phyloP scores from a whole-genome alignment of 768 basidiomycete genomes.

The Trichaptum fuscoviolaceum region DNA sequence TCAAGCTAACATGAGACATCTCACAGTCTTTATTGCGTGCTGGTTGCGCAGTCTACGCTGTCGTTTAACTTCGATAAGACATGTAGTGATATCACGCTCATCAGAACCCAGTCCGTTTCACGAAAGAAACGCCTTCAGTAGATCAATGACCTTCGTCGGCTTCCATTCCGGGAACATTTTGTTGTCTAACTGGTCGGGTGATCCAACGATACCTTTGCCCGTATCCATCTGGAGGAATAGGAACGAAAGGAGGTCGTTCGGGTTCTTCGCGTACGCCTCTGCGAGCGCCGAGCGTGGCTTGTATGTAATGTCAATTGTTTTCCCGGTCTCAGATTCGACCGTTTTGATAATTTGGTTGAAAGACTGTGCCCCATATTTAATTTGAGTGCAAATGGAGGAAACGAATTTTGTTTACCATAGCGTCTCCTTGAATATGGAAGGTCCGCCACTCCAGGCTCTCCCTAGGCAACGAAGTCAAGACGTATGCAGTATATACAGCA shows the following conservation, averaged over 20 bases:
- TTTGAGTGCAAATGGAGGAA: neutral
- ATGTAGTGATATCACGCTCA: too few relatives aligned
- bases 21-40: too few relatives aligned
- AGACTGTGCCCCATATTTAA: slow-evolving; percentile 1
- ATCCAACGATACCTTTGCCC: slow-evolving; percentile 12
- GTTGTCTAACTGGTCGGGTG: slow-evolving; percentile 10
- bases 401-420: slow-evolving; percentile 5
- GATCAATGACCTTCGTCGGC: slow-evolving; percentile 12
- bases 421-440: slow-evolving; percentile 12
- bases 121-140: neutral
- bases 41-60: too few relatives aligned
- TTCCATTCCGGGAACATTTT: slow-evolving; percentile 17
- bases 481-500: slow-evolving; percentile 16
- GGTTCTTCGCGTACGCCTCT: slow-evolving; percentile 11
- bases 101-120: neutral
- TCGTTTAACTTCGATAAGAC: too few relatives aligned
- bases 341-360: slow-evolving; percentile 17
- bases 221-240: slow-evolving; percentile 10
- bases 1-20: too few relatives aligned
- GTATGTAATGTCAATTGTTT: slow-evolving; percentile 15
- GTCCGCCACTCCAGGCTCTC: slow-evolving; percentile 10
- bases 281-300: slow-evolving; percentile 10
- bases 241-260: slow-evolving; percentile 6
- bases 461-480: slow-evolving; percentile 11
- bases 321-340: slow-evolving; percentile 17